These are phyloP conservation scores for Clonostachys sp. DNA, from an alignment of 2,329 filamentous ascomycete genomes.

Conservation along the genomic window DNA sequence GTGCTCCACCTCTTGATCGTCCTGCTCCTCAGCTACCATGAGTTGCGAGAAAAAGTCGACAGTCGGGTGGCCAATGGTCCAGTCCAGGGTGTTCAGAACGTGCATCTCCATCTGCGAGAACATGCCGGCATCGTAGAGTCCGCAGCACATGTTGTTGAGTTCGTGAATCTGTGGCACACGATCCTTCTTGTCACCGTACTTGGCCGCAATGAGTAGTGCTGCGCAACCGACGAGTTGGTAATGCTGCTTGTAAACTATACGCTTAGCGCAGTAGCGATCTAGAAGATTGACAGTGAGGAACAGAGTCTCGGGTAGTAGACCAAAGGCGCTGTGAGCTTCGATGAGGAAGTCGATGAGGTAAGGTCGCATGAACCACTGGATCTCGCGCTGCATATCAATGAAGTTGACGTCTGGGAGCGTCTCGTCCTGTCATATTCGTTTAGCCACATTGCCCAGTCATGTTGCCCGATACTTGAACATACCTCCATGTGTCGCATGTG, in stretches of 20 bases:
- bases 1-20: slow-evolving; percentile 85
- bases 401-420: slow-evolving; percentile 94
- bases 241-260: slow-evolving; percentile 98
- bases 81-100: slow-evolving; percentile 93
- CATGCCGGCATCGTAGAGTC: slow-evolving; percentile 97
- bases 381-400: slow-evolving; percentile 98
- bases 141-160: slow-evolving; percentile 98
- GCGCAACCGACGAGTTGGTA: slow-evolving; percentile 98
- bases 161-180: slow-evolving; percentile 96
- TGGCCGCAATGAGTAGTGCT: slow-evolving; percentile 91
- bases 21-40: slow-evolving; percentile 72
- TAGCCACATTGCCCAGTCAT: slow-evolving; percentile 10
- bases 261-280: slow-evolving; percentile 94
- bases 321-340: slow-evolving; percentile 93
- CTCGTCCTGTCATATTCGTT: slow-evolving; percentile 49
- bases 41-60: slow-evolving; percentile 91
- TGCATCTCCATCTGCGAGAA: slow-evolving; percentile 99
- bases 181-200: slow-evolving; percentile 98
- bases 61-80: slow-evolving; percentile 93
- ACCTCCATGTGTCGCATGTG: slow-evolving; percentile 97
- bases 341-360: slow-evolving; percentile 98
- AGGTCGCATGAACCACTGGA: slow-evolving; percentile 99
- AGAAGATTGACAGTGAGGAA: slow-evolving; percentile 96
- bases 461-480: slow-evolving; percentile 15
- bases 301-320: slow-evolving; percentile 87